phyloP scores from a whole-genome alignment of 73 alveolate species.

The Stentor coeruleus region DNA sequence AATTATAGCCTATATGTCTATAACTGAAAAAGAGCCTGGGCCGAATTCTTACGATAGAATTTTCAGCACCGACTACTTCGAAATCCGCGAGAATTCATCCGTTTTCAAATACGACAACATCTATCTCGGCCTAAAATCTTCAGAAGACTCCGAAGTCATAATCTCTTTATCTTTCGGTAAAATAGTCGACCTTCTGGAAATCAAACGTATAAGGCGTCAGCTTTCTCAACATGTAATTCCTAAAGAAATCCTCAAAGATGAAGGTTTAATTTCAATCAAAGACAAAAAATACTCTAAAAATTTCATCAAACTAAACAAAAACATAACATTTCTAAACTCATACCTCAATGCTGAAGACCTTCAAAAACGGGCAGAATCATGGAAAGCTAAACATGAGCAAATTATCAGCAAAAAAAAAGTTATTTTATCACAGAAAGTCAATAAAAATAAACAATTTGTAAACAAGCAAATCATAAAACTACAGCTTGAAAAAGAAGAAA shows the following conservation, averaged over 20 bases:
- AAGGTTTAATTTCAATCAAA: too few species aligned
- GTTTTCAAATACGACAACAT: constrained; percentile 14
- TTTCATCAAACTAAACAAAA: neutral
- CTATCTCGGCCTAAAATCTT: neutral
- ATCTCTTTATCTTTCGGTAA: neutral
- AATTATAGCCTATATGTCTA: neutral
- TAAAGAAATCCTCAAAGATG: neutral
- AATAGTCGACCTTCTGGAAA: neutral
- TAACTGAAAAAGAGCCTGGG: neutral
- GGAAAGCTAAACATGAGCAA: neutral
- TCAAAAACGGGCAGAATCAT: neutral
- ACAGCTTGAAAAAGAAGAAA: neutral
- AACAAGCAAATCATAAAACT: neutral
- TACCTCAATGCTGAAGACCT: neutral
- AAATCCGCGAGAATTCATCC: neutral
- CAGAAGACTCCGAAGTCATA: neutral
- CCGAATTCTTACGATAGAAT: neutral
- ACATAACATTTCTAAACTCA: neutral
- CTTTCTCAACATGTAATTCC: neutral
- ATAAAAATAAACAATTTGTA: too few species aligned
- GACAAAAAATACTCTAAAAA: neutral
- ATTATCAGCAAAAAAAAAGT: neutral
- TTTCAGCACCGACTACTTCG: neutral
- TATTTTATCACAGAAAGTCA: too few species aligned
- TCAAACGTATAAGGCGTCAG: neutral